phyloP scores from a whole-genome alignment of 2,329 filamentous ascomycete genomes.

The Bertia moriformis region DNA sequence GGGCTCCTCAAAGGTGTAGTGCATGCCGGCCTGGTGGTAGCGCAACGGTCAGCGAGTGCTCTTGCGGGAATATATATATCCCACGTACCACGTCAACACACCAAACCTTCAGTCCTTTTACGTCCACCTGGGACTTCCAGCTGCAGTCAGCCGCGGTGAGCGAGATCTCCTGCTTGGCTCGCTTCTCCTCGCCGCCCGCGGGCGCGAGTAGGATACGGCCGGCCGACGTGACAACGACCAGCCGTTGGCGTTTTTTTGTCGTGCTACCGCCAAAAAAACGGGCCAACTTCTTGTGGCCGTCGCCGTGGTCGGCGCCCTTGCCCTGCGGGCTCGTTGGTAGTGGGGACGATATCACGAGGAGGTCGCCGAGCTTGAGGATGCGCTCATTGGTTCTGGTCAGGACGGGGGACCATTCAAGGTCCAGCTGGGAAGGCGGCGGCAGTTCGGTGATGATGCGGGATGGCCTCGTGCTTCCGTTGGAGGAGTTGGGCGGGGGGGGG shows the following conservation, averaged over 20 bases:
- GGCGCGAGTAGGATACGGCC: constrained; percentile 81
- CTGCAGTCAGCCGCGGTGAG: constrained; percentile 60
- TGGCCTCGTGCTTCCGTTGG: too few species aligned
- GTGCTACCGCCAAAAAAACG: constrained; percentile 85
- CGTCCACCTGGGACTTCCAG: constrained; percentile 69
- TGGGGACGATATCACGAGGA: constrained; percentile 70
- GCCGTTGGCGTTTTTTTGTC: constrained; percentile 78
- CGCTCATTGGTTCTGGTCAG: constrained; percentile 81
- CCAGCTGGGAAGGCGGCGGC: constrained; percentile 86
- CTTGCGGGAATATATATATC: not conserved
- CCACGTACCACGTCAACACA: constrained; percentile 78
- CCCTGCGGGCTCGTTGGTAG: constrained; percentile 61
- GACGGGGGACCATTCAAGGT: constrained; percentile 97
- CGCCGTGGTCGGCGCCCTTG: constrained; percentile 48
- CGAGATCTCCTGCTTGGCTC: constrained; percentile 79
- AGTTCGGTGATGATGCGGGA: constrained; percentile 83
- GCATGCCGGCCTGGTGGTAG: constrained; percentile 57
- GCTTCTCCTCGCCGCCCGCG: constrained; percentile 88
- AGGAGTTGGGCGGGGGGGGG: too few species aligned
- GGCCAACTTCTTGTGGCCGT: constrained; percentile 75
- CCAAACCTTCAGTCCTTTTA: constrained; percentile 80
- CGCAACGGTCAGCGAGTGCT: not conserved
- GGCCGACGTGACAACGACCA: constrained; percentile 90
- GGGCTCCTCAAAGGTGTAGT: constrained; percentile 83
- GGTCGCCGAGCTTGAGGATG: constrained; percentile 83